Percentiles rank a stretch among this genome's conserved stretches.
phyloP scores from a whole-genome alignment of 352 stramenopile genomes.

The Phytophthora aleatoria region DNA sequence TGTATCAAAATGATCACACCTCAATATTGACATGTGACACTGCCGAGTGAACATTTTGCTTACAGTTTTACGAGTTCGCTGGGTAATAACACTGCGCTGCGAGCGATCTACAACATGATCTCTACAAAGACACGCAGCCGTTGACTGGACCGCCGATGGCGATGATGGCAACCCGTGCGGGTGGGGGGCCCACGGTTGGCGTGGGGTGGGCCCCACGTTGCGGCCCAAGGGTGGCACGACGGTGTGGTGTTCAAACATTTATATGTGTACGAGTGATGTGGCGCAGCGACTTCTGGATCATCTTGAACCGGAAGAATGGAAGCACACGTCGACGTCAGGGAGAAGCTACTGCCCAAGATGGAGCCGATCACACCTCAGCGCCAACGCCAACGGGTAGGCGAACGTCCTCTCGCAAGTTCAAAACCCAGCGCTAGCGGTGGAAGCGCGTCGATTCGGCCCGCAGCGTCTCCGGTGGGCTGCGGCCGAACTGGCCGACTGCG shows the following conservation, averaged over 20 bases:
- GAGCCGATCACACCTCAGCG: constrained; percentile 18
- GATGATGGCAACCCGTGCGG: background rate
- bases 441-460: background rate
- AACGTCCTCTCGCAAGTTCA: background rate
- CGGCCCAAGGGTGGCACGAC: too few species aligned
- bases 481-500: constrained; percentile 40
- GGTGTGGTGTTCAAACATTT: background rate
- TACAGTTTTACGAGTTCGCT: too few species aligned
- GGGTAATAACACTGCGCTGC: background rate
- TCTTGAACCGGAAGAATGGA: constrained; percentile 30
- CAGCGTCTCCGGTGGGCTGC: constrained; percentile 10
- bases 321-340: constrained; percentile 40
- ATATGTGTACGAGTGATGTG: background rate
- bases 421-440: background rate
- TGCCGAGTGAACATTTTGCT: too few species aligned
- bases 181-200: too few species aligned
- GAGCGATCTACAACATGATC: background rate
- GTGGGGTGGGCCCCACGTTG: too few species aligned
- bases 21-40: too few species aligned
- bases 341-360: constrained; percentile 42
- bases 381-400: constrained; percentile 25
- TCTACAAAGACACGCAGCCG: constrained; percentile 4
- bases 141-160: constrained; percentile 1
- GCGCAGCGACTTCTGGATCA: constrained; percentile 1
- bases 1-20: too few species aligned